phyloP scores from a whole-genome alignment of 352 stramenopile genomes.

The Thalassiosira livingstoniorum region DNA sequence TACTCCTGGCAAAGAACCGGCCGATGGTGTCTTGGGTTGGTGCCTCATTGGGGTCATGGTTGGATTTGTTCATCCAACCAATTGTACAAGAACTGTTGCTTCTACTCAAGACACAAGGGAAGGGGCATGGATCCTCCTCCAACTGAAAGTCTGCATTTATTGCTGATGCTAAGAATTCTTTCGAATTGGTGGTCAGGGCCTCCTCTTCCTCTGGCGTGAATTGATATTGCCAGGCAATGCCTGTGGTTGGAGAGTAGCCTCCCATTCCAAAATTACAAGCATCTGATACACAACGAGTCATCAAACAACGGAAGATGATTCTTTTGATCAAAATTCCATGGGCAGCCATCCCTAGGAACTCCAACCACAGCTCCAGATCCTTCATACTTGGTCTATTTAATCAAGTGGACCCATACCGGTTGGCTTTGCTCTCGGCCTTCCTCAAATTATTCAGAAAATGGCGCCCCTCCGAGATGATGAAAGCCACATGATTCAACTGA shows the following conservation, averaged over 20 bases:
- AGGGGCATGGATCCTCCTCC: no score
- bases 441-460: slow-evolving; percentile 21
- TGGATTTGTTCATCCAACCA: no score
- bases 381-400: not conserved
- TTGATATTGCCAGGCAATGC: no score
- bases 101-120: no score
- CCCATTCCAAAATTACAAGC: slow-evolving; percentile 2
- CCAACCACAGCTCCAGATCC: slow-evolving; percentile 1
- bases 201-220: no score
- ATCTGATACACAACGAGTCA: not conserved
- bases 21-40: no score
- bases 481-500: not conserved
- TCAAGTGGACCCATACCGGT: not conserved
- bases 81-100: no score
- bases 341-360: slow-evolving; percentile 3
- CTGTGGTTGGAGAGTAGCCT: not conserved
- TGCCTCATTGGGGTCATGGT: no score
- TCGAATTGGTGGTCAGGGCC: no score
- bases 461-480: not conserved
- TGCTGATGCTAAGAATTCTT: no score
- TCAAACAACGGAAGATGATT: not conserved
- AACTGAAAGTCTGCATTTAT: no score
- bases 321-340: slow-evolving; percentile 9
- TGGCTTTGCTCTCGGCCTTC: not conserved
- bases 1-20: no score